These are phyloP conservation scores for Sporothrix phasma DNA, from an alignment of 2,329 filamentous ascomycete genomes.

Conservation along the genomic window DNA sequence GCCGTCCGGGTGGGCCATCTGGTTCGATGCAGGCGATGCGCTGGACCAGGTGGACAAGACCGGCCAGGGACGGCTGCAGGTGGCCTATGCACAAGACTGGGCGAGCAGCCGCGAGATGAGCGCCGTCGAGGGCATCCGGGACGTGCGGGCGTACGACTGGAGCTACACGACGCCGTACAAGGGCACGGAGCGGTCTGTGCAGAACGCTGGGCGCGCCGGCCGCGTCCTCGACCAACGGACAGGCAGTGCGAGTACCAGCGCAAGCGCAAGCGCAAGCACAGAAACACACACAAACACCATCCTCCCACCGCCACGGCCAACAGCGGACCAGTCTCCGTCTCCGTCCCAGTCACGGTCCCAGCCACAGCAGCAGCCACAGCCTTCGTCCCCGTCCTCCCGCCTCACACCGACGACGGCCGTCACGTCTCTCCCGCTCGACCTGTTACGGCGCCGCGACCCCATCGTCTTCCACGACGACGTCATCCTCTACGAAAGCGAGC, in stretches of 20 bases:
- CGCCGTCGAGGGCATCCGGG: conserved; percentile 76
- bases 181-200: conserved; percentile 43
- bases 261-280: background rate
- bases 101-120: conserved; percentile 57
- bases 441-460: conserved; percentile 80
- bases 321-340: too few species aligned
- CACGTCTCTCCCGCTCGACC: conserved; percentile 62
- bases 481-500: conserved; percentile 90
- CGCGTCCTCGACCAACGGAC: too few species aligned
- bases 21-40: conserved; percentile 78
- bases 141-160: conserved; percentile 97
- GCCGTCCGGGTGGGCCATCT: conserved; percentile 65
- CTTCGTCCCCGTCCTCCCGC: background rate
- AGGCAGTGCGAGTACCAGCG: too few species aligned
- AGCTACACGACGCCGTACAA: conserved; percentile 86
- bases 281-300: background rate
- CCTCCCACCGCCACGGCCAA: background rate
- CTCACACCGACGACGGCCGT: background rate
- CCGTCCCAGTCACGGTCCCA: background rate
- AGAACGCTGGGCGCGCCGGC: too few species aligned
- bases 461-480: conserved; percentile 97
- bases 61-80: conserved; percentile 79
- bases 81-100: conserved; percentile 89
- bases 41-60: conserved; percentile 92
- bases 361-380: too few species aligned